Evolutionary conservation across 73 alveolate species (phyloP).

Genomic region (Paraurostyla sp.): DNA sequence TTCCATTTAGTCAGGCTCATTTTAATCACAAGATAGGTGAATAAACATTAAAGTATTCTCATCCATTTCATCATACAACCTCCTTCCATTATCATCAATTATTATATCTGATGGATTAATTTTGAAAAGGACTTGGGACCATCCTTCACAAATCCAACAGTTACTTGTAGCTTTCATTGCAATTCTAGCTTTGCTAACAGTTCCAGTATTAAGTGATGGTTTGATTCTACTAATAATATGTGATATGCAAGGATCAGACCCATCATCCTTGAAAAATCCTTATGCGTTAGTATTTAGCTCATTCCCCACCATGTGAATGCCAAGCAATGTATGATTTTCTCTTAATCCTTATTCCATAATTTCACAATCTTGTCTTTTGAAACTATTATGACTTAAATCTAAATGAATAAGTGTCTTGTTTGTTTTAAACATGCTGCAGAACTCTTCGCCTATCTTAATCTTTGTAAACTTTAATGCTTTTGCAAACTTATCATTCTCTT

Average conservation of each 20-base stretch:
- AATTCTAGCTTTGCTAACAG: background rate
- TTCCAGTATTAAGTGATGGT: slow-evolving; percentile 21
- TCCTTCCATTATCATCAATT: background rate
- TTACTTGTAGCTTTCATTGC: slow-evolving; percentile 46
- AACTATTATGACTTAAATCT: slow-evolving; percentile 88
- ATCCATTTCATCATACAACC: slow-evolving; percentile 39
- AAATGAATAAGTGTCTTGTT: slow-evolving; percentile 80
- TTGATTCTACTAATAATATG: slow-evolving; percentile 35
- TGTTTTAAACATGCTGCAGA: background rate
- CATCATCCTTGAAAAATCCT: slow-evolving; percentile 74
- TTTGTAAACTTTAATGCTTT: background rate
- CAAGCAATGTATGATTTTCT: slow-evolving; percentile 83
- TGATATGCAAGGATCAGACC: slow-evolving; percentile 4
- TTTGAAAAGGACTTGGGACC: slow-evolving; percentile 86
- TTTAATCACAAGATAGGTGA: slow-evolving; percentile 82
- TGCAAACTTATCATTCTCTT: background rate
- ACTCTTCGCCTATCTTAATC: background rate
- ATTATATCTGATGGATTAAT: slow-evolving; percentile 39
- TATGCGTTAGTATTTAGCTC: slow-evolving; percentile 80
- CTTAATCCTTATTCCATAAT: slow-evolving; percentile 78
- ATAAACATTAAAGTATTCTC: slow-evolving; percentile 74
- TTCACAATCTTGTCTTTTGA: slow-evolving; percentile 76
- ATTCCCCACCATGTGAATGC: slow-evolving; percentile 90
- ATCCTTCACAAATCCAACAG: slow-evolving; percentile 92
- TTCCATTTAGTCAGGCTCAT: slow-evolving; percentile 77